Conservation (phyloP, 148 eudicot genomes). For the Hydrangea macrophylla region DNA sequence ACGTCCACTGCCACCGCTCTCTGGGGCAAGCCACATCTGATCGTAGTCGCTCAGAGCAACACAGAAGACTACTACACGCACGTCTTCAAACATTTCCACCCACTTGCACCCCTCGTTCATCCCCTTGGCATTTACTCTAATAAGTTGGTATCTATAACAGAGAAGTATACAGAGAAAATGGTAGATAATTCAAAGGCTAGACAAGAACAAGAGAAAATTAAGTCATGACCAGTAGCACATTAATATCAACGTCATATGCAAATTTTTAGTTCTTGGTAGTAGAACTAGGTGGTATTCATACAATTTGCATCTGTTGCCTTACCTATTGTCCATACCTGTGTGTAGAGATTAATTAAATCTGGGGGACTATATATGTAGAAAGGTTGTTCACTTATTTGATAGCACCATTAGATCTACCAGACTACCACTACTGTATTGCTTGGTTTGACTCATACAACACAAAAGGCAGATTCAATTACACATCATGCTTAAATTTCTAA, state of each 20-base stretch:
- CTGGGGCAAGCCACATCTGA: slow-evolving; percentile 54
- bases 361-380: too few species aligned
- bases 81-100: slow-evolving; percentile 99
- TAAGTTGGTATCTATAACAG: slow-evolving; percentile 72
- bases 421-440: too few species aligned
- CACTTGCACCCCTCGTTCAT: slow-evolving; percentile 96
- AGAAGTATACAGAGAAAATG: not conserved
- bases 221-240: not conserved
- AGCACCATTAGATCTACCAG: too few species aligned
- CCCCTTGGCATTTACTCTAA: slow-evolving; percentile 85
- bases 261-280: too few species aligned
- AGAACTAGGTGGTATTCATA: too few species aligned
- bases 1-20: slow-evolving; percentile 33
- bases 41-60: slow-evolving; percentile 88
- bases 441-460: too few species aligned
- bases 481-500: too few species aligned
- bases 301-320: too few species aligned
- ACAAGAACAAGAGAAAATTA: not conserved
- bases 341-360: too few species aligned
- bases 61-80: slow-evolving; percentile 73
- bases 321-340: too few species aligned
- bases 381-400: too few species aligned
- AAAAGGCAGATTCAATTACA: too few species aligned
- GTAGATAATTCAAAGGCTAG: not conserved
- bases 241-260: not conserved